phyloP scores from a whole-genome alignment of 176 grass and related monocot species.

The Aegilops bicornis region DNA sequence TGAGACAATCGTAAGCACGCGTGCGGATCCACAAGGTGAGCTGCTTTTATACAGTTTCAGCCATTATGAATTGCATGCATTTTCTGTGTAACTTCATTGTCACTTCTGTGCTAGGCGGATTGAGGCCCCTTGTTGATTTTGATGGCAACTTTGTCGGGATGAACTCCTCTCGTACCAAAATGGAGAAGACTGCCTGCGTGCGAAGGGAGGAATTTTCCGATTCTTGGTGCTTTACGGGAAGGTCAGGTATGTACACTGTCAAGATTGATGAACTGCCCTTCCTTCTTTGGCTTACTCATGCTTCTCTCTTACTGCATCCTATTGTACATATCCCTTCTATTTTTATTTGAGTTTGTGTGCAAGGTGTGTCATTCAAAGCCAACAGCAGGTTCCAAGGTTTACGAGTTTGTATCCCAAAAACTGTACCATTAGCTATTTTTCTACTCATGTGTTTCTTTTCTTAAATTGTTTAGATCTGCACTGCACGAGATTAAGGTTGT shows the following conservation, averaged over 20 bases:
- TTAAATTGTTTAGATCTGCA: neutral
- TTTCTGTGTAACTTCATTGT: neutral
- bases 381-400: neutral
- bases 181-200: neutral
- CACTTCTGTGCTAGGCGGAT: neutral
- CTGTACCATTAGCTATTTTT: neutral
- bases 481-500: neutral
- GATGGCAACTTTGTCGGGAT: neutral
- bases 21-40: neutral
- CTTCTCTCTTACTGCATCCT: neutral
- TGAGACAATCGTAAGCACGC: neutral
- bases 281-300: neutral
- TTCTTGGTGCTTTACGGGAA: neutral
- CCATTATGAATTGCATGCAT: neutral
- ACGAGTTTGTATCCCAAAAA: neutral
- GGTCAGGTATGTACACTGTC: neutral
- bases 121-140: constrained; percentile 1
- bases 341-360: neutral
- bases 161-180: neutral
- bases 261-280: neutral
- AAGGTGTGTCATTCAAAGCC: neutral
- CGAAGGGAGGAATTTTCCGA: neutral
- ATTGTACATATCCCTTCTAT: neutral
- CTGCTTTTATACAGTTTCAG: neutral
- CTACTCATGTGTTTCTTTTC: constrained; percentile 5